Percentiles rank a stretch among this genome's conserved stretches.
Evolutionary conservation across 768 basidiomycete species (phyloP).

Genomic region (Saitozyma podzolica): DNA sequence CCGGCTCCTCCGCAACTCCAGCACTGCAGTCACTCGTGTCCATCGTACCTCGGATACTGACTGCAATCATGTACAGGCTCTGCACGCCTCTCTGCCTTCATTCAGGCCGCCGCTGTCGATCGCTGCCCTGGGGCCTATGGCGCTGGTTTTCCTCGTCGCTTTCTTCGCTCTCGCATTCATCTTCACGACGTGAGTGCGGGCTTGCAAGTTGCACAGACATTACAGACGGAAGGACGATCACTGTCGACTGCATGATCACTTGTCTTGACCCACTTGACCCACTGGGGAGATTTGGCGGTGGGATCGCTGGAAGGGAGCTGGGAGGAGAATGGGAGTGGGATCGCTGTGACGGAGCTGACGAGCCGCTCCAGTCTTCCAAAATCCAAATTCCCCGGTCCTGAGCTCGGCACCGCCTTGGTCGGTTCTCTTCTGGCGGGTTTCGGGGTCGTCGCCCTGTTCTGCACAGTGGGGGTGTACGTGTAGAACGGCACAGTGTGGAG

Average conservation of each 20-base stretch:
- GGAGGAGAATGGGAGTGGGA: no score
- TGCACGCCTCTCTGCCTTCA: constrained; percentile 67
- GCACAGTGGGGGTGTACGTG: constrained; percentile 78
- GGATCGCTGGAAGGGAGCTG: background rate
- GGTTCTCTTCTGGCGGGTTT: constrained; percentile 82
- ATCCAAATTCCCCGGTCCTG: constrained; percentile 64
- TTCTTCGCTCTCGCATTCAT: constrained; percentile 88
- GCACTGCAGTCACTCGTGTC: no score
- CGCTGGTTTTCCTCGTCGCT: constrained; percentile 67
- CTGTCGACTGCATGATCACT: no score
- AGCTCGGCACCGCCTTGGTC: constrained; percentile 67
- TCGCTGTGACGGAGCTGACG: background rate
- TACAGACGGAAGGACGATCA: background rate
- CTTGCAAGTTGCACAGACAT: background rate
- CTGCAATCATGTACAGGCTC: constrained; percentile 54
- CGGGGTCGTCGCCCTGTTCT: constrained; percentile 86
- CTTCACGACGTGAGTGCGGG: constrained; percentile 64
- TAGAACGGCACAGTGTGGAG: constrained; percentile 50
- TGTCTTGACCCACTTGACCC: background rate
- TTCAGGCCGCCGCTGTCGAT: constrained; percentile 75
- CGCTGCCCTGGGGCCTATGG: constrained; percentile 68
- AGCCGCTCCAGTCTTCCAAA: constrained; percentile 67
- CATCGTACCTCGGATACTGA: no score
- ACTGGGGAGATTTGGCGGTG: background rate
- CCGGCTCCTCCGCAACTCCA: no score